These are phyloP conservation scores for Fraxinus americana DNA, from an alignment of 257 asterid species.

Conservation along the genomic window DNA sequence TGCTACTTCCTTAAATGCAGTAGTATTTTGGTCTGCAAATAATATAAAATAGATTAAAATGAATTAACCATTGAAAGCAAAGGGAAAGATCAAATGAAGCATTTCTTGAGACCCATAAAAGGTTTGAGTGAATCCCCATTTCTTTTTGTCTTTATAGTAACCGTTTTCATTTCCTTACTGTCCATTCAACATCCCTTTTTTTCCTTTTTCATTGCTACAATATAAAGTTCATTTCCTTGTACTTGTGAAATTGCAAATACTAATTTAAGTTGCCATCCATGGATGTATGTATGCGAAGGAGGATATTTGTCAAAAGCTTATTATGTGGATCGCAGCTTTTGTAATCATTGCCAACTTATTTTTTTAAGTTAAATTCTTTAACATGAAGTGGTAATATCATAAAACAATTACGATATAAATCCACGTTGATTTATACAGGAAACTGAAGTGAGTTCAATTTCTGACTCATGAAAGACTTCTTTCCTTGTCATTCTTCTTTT, in stretches of 20 bases:
- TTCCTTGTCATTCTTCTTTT: not conserved
- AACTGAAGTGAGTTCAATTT: not conserved
- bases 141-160: not conserved
- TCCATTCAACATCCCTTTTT: too few relatives aligned
- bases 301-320: not conserved
- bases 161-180: not conserved
- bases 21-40: conserved; percentile 70
- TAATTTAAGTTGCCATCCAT: not conserved
- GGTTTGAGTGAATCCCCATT: not conserved
- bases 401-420: not conserved
- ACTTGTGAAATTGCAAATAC: not conserved
- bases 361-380: not conserved
- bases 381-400: not conserved
- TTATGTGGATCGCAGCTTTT: conserved; percentile 4
- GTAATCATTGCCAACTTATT: not conserved
- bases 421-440: not conserved
- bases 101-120: conserved; percentile 13
- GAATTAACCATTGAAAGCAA: not conserved
- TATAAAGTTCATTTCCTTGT: not conserved
- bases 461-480: not conserved
- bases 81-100: not conserved
- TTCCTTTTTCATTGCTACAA: not conserved
- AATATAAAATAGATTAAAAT: conserved; percentile 26
- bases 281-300: not conserved
- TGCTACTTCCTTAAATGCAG: conserved; percentile 94